A percentile compares a stretch with the other conserved stretches of the same genome.
Conservation (phyloP, 208 protist species). For the Vickermania ingenoplastis region DNA sequence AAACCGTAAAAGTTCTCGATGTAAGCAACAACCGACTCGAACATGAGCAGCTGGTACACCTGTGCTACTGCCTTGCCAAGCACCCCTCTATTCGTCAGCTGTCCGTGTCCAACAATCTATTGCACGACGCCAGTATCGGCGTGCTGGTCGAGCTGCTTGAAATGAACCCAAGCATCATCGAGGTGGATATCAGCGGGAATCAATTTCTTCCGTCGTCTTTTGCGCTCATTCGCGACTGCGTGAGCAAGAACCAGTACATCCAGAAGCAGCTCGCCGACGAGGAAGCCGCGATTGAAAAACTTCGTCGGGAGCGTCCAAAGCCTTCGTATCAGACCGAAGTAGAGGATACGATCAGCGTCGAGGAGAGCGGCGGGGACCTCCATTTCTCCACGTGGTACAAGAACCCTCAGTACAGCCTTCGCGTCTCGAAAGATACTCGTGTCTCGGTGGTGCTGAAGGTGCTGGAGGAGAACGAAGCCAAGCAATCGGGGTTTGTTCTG, state of each 20-base stretch:
- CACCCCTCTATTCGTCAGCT: slow-evolving; percentile 59
- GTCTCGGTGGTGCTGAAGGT: slow-evolving; percentile 47
- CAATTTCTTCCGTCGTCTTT: slow-evolving; percentile 31
- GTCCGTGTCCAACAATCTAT: slow-evolving; percentile 36
- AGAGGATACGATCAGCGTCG: slow-evolving; percentile 15
- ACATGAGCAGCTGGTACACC: slow-evolving; percentile 56
- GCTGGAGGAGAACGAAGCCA: slow-evolving; percentile 15
- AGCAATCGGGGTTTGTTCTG: slow-evolving; percentile 59
- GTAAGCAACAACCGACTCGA: slow-evolving; percentile 68
- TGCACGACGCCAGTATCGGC: slow-evolving; percentile 52
- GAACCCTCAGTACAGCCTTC: slow-evolving; percentile 72
- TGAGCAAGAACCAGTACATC: slow-evolving; percentile 16
- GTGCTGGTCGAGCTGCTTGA: slow-evolving; percentile 58
- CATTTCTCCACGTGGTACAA: slow-evolving; percentile 82
- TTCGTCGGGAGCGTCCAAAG: slow-evolving; percentile 5
- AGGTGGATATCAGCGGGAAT: slow-evolving; percentile 38
- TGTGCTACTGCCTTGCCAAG: slow-evolving; percentile 68
- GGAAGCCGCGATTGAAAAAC: slow-evolving; percentile 4
- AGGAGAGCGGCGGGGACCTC: slow-evolving; percentile 60
- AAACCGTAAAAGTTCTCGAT: slow-evolving; percentile 56
- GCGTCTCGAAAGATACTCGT: slow-evolving; percentile 24
- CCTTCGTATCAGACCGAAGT: slow-evolving; percentile 25
- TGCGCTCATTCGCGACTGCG: slow-evolving; percentile 11
- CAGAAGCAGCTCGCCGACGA: not conserved
- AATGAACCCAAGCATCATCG: slow-evolving; percentile 36